phyloP scores from a whole-genome alignment of 257 asterid genomes.

The Solanum clarkiae region DNA sequence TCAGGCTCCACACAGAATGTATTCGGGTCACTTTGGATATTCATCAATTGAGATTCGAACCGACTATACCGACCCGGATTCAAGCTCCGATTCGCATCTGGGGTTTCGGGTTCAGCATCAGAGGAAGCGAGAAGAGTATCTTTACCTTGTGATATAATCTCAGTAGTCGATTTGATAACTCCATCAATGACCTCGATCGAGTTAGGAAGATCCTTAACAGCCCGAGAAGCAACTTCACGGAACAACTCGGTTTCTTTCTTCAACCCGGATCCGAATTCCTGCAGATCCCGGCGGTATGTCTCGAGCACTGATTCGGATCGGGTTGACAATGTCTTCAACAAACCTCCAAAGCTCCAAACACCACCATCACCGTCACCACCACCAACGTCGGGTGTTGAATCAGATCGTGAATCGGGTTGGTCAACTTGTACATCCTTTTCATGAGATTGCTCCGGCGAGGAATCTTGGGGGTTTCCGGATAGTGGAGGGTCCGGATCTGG shows the following conservation, averaged over 20 bases:
- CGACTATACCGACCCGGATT: slow-evolving; percentile 44
- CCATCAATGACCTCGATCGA: slow-evolving; percentile 64
- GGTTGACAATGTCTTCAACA: slow-evolving; percentile 39
- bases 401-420: not conserved
- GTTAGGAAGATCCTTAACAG: slow-evolving; percentile 93
- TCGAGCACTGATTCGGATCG: slow-evolving; percentile 81
- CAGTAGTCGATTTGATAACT: slow-evolving; percentile 67
- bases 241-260: slow-evolving; percentile 60
- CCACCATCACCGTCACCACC: not conserved
- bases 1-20: slow-evolving; percentile 69
- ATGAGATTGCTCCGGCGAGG: slow-evolving; percentile 5
- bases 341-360: slow-evolving; percentile 66
- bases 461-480: slow-evolving; percentile 15
- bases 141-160: slow-evolving; percentile 47
- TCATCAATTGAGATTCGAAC: slow-evolving; percentile 58
- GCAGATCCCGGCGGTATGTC: slow-evolving; percentile 60
- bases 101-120: slow-evolving; percentile 54
- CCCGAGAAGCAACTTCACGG: slow-evolving; percentile 78
- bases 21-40: slow-evolving; percentile 37
- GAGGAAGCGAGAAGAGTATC: slow-evolving; percentile 29
- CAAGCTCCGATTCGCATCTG: slow-evolving; percentile 25
- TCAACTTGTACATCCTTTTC: slow-evolving; percentile 12
- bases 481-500: slow-evolving; percentile 28
- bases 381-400: not conserved
- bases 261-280: slow-evolving; percentile 71